Evolutionary conservation across 1,284 basidiomycete genomes (phyloP), one percentile per base, ranked within the genome.

Genomic region (Tilletia setariae): DNA sequence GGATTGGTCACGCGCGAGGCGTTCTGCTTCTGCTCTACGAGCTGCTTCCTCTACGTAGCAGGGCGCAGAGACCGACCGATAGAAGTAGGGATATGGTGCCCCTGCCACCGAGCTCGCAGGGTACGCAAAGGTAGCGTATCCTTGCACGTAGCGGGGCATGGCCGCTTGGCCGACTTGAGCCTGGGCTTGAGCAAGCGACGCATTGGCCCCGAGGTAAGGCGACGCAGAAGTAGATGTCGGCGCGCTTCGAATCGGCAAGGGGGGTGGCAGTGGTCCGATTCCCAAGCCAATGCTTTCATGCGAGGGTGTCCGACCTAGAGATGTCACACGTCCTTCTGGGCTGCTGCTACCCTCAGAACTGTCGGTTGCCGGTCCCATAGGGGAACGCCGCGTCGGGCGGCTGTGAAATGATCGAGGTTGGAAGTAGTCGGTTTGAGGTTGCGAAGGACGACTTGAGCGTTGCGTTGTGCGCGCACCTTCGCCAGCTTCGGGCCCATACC

Each of bases 291-390:
- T 30, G 28, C 30, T 40, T 32, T 30, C 19, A 35, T 61, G 21
- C 46, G 56, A 13, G 21, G 8, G 8, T 1, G 28, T 19, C 11
- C 56, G 28, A 19, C 56, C 56, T 13, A 61, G 56, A 25, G 56
- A 25, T 16, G 56, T 61, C 0, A 61, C 56, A 11, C 56, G 56
- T 7, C 56, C 56, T 7, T 61, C 56, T 19, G 56, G 56, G 35
- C 56, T 61, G 35, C 56, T 61, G 28, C 56, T 61, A 13, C 56
- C 56, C 56, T 61, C 56, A 25, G 56, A 61, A 40, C 56, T 61
- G 16, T 61, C 56, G 30, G 19, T 23, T 6, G 46, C 46, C 46
- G 46, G 46, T 19, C 16, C 19, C 46, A 23, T 49, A n/a, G 47
- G 19, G 11, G 51, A 53, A 7, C 51, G 51, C n/a, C 23, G 11